Base-by-base conservation (phyloP, 2,329 filamentous ascomycete genomes). In the Dendrostoma leiphaemia region DNA sequence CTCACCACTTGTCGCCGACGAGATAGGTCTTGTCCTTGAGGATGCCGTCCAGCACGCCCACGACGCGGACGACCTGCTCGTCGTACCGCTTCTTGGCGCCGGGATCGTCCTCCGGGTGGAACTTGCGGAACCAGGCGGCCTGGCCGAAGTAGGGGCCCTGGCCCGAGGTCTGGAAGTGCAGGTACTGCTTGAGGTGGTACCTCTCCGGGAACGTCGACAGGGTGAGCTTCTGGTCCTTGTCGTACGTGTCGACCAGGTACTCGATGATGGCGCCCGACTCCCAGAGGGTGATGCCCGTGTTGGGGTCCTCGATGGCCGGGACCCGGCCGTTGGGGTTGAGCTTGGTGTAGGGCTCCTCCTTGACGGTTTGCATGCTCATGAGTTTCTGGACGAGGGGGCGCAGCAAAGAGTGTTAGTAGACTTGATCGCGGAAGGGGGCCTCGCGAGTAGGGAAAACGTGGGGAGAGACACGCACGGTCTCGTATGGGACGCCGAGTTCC, bases 91-190 rank as follows among this genome's bases (percentile, higher is more conserved):
- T 69, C 19, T 75, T 66, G 9, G 74, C 79, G 6, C 67, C 72
- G 1, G 67, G 69, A 6, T 81, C 4, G 56, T 75, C 70, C 62
- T 80, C 77, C 0, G 63, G 50, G 57, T 74, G 69, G 31, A 64
- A 67, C 1, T 58, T 51, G 13, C 26, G 48, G 62, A 76, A 75
- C 71, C 71, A 73, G 8, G 53, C 59, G 2, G 60, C 57, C 59
- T 76, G 70, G 9, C 74, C 74, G 45, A 65, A 76, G 59, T 76
- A 78, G 1, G 73, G 73, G 1, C 70, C 74, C 59, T 75, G 68
- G 5, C 71, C 70, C 43, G 61, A 65, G 54, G 67, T 68, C 59
- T 76, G 74, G 62, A 74, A 78, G 53, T 70, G 63, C n/a, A 75
- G 46, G 23, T 34, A 54, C 57, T 74, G 71, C 51, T 69, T 67